phyloP scores from a whole-genome alignment of 2,329 filamentous ascomycete species.

The Colletotrichum scovillei region DNA sequence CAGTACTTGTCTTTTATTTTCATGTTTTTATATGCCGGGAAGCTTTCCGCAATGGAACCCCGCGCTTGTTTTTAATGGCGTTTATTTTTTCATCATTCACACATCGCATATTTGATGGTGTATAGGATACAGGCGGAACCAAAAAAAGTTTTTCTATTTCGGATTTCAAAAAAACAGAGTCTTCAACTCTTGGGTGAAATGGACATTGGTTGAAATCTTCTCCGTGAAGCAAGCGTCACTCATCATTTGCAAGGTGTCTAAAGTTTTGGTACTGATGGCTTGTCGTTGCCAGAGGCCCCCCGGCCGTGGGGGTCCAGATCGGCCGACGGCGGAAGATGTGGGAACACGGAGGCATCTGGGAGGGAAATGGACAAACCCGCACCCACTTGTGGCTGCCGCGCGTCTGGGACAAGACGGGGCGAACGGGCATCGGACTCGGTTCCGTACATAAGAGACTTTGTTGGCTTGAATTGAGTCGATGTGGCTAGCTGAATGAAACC shows the following conservation, averaged over 20 bases:
- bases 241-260: not conserved
- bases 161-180: not conserved
- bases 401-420: not conserved
- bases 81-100: conserved; percentile 24
- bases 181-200: not conserved
- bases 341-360: conserved; percentile 2
- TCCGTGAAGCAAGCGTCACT: not conserved
- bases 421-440: conserved; percentile 12
- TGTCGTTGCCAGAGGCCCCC: not conserved
- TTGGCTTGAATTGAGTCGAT: not conserved
- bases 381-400: not conserved
- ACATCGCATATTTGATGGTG: conserved; percentile 17
- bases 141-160: conserved; percentile 21
- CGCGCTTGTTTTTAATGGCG: conserved; percentile 16
- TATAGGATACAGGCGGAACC: not conserved
- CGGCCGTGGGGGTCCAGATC: conserved; percentile 2
- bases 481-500: not conserved
- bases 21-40: not conserved
- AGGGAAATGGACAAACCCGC: not conserved
- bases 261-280: not conserved
- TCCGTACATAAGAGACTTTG: not conserved
- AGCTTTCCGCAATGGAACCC: not conserved
- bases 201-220: not conserved
- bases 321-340: conserved; percentile 13
- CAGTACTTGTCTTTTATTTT: conserved; percentile 23